These are phyloP conservation scores for Nakazawaea ambrosiae DNA, from an alignment of 805 yeast genomes.

Conservation along the genomic window DNA sequence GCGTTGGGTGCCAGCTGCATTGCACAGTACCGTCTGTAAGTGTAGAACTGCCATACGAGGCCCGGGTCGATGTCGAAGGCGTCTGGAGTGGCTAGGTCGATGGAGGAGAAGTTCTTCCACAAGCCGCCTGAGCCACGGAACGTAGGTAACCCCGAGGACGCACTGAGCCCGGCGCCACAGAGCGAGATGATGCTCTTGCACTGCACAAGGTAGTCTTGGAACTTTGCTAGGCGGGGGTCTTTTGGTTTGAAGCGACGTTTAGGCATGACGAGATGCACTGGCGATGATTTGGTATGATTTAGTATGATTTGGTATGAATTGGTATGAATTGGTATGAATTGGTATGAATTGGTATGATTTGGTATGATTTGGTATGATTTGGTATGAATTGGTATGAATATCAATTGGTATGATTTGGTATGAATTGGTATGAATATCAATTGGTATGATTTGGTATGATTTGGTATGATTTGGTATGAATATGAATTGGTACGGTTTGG, in stretches of 20 bases:
- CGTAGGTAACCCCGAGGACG: slow-evolving; percentile 69
- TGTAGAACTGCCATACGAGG: slow-evolving; percentile 85
- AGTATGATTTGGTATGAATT: not conserved
- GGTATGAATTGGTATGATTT: too few relatives aligned
- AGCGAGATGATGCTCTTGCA: slow-evolving; percentile 51
- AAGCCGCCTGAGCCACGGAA: slow-evolving; percentile 67
- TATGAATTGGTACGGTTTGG: too few relatives aligned
- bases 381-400: too few relatives aligned
- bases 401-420: too few relatives aligned
- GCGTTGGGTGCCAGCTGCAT: slow-evolving; percentile 61
- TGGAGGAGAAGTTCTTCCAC: slow-evolving; percentile 72
- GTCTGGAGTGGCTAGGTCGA: slow-evolving; percentile 87
- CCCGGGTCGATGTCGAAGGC: slow-evolving; percentile 82
- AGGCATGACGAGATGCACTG: not conserved
- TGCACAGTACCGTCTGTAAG: slow-evolving; percentile 60
- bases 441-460: too few relatives aligned
- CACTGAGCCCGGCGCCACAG: slow-evolving; percentile 82
- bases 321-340: too few relatives aligned
- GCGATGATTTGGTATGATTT: not conserved
- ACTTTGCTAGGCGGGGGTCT: too few relatives aligned
- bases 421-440: too few relatives aligned
- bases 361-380: too few relatives aligned
- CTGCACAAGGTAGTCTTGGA: slow-evolving; percentile 41
- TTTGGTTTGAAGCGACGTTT: slow-evolving; percentile 11
- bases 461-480: too few relatives aligned